phyloP scores from a whole-genome alignment of 495 filamentous ascomycete species.

The Penicillium egyptiacum region DNA sequence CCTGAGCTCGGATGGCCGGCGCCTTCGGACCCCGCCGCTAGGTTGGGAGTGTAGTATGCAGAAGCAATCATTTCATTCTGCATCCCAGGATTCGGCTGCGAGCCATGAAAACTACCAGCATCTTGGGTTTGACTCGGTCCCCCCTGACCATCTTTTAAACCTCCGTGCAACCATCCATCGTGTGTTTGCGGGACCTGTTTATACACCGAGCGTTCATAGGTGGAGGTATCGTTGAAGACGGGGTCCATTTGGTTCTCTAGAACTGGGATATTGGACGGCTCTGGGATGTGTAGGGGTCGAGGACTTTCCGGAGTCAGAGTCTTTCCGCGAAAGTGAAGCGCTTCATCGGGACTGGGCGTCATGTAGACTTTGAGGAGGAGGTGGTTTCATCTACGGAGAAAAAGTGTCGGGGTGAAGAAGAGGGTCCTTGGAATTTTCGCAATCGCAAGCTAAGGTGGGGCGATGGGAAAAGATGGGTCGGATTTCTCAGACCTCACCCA shows the following conservation, averaged over 20 bases:
- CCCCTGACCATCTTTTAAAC: constrained; percentile 22
- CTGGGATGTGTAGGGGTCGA: constrained; percentile 66
- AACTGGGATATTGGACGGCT: constrained; percentile 68
- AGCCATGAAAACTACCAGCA: constrained; percentile 26
- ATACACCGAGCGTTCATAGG: constrained; percentile 41
- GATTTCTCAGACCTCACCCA: constrained; percentile 6
- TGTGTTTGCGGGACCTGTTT: constrained; percentile 15
- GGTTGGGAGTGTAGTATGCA: constrained; percentile 35
- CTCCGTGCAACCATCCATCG: constrained; percentile 22
- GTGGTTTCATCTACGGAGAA: constrained; percentile 43
- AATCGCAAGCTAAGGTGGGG: constrained; percentile 38
- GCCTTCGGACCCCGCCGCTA: constrained; percentile 18
- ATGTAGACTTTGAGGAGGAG: constrained; percentile 49
- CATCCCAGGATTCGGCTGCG: constrained; percentile 16
- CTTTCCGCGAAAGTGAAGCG: constrained; percentile 65
- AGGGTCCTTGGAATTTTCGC: constrained; percentile 25
- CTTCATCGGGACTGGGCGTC: constrained; percentile 64
- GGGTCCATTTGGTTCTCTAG: constrained; percentile 74
- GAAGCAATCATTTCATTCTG: constrained; percentile 27
- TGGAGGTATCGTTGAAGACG: constrained; percentile 65
- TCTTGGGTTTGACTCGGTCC: constrained; percentile 19
- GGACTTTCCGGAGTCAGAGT: constrained; percentile 71
- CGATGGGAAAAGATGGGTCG: constrained; percentile 30
- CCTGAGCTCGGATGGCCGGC: constrained; percentile 11
- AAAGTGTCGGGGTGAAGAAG: constrained; percentile 6